phyloP scores from a whole-genome alignment of 148 eudicot species.

The Rhododendron simsii region DNA sequence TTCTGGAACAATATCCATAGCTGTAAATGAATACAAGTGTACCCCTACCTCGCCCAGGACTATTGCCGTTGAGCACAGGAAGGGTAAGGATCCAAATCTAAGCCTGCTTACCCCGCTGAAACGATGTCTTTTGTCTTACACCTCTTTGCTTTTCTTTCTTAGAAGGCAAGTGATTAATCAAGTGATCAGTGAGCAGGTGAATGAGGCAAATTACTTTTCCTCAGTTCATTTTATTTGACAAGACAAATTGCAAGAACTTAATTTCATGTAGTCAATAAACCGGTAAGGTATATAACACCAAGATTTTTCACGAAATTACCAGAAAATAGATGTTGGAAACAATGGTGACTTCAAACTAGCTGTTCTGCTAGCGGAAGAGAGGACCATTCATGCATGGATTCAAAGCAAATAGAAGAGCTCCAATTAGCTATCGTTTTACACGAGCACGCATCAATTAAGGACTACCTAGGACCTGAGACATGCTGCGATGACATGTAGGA shows the following conservation, averaged over 20 bases:
- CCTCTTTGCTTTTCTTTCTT: neutral
- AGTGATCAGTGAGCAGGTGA: neutral
- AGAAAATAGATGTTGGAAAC: neutral
- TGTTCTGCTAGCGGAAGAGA: neutral
- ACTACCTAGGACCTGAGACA: too few relatives aligned
- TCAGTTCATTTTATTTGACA: neutral
- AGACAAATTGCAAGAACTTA: neutral
- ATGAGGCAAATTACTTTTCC: neutral
- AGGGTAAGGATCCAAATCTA: too few relatives aligned
- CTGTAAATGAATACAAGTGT: too few relatives aligned
- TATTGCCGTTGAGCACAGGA: too few relatives aligned
- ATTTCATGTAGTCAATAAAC: neutral
- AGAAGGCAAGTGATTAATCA: neutral
- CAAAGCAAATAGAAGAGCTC: neutral
- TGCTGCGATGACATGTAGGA: too few relatives aligned
- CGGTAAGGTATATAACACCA: neutral
- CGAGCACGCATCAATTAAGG: neutral
- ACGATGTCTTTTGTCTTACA: neutral
- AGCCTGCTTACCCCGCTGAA: too few relatives aligned
- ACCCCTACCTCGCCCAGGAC: too few relatives aligned
- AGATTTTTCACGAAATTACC: neutral
- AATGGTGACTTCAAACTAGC: too few relatives aligned
- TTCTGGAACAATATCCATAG: too few relatives aligned
- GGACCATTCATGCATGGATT: neutral
- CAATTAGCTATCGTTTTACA: neutral